phyloP scores from a whole-genome alignment of 2,329 filamentous ascomycete genomes.

The Ophiocordyceps australis region DNA sequence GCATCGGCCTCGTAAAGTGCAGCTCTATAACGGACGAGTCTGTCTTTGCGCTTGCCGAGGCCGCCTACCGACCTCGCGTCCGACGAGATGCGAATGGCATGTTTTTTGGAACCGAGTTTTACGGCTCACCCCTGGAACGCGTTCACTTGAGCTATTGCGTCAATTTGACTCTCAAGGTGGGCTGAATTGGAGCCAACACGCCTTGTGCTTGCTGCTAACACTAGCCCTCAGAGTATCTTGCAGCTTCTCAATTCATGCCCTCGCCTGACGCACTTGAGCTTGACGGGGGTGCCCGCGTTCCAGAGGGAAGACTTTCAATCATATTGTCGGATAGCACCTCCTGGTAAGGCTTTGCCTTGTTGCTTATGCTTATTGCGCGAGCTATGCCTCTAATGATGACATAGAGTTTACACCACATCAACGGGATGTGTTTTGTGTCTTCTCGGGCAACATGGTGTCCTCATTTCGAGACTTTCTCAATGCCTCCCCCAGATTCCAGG shows the following conservation, averaged over 20 bases:
- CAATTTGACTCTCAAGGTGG: constrained; percentile 62
- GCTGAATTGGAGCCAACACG: constrained; percentile 15
- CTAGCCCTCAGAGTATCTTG: constrained; percentile 56
- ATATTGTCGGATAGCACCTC: constrained; percentile 74
- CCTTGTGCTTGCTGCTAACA: neutral
- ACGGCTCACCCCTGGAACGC: constrained; percentile 57
- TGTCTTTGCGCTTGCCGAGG: constrained; percentile 66
- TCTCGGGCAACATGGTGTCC: constrained; percentile 71
- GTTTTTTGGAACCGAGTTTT: constrained; percentile 31
- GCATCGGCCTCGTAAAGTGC: constrained; percentile 92
- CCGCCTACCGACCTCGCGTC: constrained; percentile 34
- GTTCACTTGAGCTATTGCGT: constrained; percentile 95
- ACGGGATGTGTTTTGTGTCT: constrained; percentile 90
- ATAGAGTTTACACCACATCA: constrained; percentile 90
- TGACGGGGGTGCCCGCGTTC: constrained; percentile 88
- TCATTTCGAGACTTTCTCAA: constrained; percentile 68
- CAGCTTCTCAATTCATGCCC: constrained; percentile 78
- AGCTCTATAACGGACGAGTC: constrained; percentile 77
- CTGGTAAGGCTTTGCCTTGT: constrained; percentile 25
- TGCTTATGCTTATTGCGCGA: neutral
- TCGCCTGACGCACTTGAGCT: constrained; percentile 78
- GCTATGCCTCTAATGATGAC: neutral
- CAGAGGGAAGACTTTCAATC: constrained; percentile 65
- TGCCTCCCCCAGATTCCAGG: constrained; percentile 25
- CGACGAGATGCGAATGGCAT: constrained; percentile 29